Evolutionary conservation across 179 eudicot species (phyloP).

Genomic region (Actinidia chinensis): DNA sequence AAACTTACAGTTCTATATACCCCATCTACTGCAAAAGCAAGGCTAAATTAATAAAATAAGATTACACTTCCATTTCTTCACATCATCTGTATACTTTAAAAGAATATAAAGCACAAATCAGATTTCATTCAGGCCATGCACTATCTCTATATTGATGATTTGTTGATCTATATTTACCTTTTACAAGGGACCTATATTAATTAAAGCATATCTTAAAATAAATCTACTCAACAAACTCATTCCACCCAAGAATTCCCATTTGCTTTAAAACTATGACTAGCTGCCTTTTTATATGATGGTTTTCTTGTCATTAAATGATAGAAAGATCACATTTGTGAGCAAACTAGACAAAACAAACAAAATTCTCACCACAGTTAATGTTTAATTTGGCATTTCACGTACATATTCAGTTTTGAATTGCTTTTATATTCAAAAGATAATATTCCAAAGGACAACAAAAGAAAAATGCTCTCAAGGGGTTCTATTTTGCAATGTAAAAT

Average conservation of each 20-base stretch:
- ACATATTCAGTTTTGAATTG: neutral
- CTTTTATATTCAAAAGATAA: neutral
- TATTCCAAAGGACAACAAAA: neutral
- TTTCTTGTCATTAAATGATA: neutral
- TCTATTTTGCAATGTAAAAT: neutral
- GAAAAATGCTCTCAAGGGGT: neutral
- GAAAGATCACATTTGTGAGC: neutral
- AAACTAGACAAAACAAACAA: neutral
- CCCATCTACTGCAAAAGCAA: neutral
- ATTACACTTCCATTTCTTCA: neutral
- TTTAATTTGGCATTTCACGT: neutral
- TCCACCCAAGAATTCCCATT: neutral
- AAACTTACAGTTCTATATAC: neutral
- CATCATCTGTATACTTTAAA: neutral
- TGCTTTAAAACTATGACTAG: neutral
- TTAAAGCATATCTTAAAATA: neutral
- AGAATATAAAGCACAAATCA: too few species aligned
- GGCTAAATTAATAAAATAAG: neutral
- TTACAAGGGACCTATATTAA: neutral
- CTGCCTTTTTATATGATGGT: neutral
- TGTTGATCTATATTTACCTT: slow-evolving; percentile 9
- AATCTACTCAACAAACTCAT: neutral
- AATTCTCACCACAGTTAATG: neutral
- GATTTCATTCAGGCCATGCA: neutral
- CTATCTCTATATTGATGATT: neutral